phyloP scores from a whole-genome alignment of 2,329 filamentous ascomycete species.

The Plectosphaerella cucumerina region DNA sequence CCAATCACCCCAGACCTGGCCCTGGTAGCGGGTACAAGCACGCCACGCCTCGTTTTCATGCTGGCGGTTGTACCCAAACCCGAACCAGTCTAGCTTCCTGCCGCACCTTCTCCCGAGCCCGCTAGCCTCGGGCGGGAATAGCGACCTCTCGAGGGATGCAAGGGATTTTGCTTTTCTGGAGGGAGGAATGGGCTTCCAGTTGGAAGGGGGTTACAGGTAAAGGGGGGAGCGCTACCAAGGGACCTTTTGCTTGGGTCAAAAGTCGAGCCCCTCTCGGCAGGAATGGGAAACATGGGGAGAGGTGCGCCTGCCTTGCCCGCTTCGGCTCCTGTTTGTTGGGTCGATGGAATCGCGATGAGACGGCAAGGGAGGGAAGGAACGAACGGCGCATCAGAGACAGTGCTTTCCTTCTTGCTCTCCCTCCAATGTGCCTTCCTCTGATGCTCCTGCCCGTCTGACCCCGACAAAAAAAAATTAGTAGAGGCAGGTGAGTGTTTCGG shows the following conservation, averaged over 20 bases:
- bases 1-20: constrained; percentile 5
- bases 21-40: constrained; percentile 10
- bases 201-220: background rate
- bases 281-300: too few relatives aligned
- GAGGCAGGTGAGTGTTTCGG: too few relatives aligned
- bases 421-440: too few relatives aligned
- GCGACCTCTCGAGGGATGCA: background rate
- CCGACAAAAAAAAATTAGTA: too few relatives aligned
- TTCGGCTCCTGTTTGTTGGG: too few relatives aligned
- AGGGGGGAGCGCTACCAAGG: too few relatives aligned
- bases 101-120: background rate
- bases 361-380: background rate
- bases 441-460: too few relatives aligned
- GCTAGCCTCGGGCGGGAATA: background rate
- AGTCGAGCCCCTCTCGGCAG: too few relatives aligned
- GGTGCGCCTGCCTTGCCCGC: too few relatives aligned
- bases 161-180: background rate
- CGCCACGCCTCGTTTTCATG: constrained; percentile 6
- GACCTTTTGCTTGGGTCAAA: too few relatives aligned
- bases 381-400: background rate
- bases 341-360: background rate
- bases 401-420: too few relatives aligned
- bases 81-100: constrained; percentile 2
- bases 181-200: background rate
- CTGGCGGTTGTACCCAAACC: constrained; percentile 8